A percentile compares a stretch with the other conserved stretches of the same genome.
Evolutionary conservation across 2,329 filamentous ascomycete genomes (phyloP).

Genomic region (Diaporthe vaccinii): DNA sequence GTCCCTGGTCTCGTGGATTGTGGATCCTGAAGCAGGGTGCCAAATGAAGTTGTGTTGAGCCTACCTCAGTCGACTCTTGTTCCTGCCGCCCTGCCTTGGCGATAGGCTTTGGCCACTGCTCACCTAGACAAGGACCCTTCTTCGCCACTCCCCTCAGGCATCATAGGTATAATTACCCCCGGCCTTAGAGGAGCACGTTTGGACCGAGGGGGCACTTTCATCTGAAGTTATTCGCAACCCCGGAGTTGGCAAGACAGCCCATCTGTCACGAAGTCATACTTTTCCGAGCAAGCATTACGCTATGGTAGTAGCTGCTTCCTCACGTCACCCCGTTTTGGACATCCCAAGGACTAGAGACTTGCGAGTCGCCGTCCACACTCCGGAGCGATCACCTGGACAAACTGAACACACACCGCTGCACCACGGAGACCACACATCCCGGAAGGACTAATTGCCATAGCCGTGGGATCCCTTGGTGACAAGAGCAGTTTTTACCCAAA

Average conservation of each 20-base stretch:
- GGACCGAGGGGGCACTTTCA: conserved; percentile 9
- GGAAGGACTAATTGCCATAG: conserved; percentile 39
- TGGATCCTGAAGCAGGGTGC: conserved; percentile 40
- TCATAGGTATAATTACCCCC: conserved; percentile 40
- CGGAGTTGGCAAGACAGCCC: conserved; percentile 37
- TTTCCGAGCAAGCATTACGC: conserved; percentile 34
- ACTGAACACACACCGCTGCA: conserved; percentile 38
- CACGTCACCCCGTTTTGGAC: conserved; percentile 33
- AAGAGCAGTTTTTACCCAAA: conserved; percentile 33
- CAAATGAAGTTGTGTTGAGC: conserved; percentile 37
- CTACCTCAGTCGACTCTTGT: conserved; percentile 35
- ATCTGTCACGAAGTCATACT: conserved; percentile 35
- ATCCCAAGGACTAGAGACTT: conserved; percentile 32
- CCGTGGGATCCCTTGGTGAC: conserved; percentile 39
- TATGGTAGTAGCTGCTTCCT: conserved; percentile 37
- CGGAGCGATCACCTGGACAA: conserved; percentile 37
- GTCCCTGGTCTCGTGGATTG: conserved; percentile 41
- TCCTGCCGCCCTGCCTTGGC: conserved; percentile 39
- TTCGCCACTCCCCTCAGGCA: conserved; percentile 32
- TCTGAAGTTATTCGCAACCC: conserved; percentile 36
- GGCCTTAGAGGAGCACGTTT: conserved; percentile 23
- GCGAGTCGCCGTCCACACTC: conserved; percentile 39
- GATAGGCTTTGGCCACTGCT: conserved; percentile 37
- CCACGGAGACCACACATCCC: conserved; percentile 37
- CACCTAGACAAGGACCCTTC: conserved; percentile 36